Percentiles rank a stretch among this genome's conserved stretches.
These are phyloP conservation scores for Solanum dulcamara DNA, from an alignment of 257 asterid genomes.

Conservation along the genomic window DNA sequence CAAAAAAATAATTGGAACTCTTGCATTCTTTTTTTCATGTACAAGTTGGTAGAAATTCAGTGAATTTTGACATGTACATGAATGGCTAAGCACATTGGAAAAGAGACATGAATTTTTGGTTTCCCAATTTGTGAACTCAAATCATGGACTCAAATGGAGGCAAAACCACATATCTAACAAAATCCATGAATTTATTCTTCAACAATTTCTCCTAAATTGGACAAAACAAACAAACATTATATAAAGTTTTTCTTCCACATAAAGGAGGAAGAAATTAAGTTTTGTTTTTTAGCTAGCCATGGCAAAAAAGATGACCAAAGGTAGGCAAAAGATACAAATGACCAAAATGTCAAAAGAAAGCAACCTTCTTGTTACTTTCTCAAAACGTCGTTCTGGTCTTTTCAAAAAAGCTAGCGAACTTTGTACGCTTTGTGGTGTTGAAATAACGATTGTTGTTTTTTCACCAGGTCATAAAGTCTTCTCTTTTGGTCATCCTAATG, in stretches of 20 bases:
- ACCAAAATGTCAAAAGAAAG: slow-evolving; percentile 33
- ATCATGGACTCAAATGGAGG: background rate
- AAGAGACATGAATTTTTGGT: background rate
- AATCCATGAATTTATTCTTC: background rate
- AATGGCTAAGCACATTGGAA: background rate
- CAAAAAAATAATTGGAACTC: background rate
- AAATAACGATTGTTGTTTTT: slow-evolving; percentile 24
- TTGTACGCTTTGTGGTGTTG: slow-evolving; percentile 23
- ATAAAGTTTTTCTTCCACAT: background rate
- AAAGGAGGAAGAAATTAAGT: background rate
- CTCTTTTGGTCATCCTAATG: slow-evolving; percentile 34
- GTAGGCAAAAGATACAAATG: slow-evolving; percentile 37
- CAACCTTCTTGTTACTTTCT: slow-evolving; percentile 34
- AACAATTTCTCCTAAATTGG: background rate
- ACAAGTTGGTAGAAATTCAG: background rate
- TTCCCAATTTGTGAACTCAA: background rate
- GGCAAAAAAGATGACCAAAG: slow-evolving; percentile 23
- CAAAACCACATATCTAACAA: background rate
- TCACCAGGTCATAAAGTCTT: slow-evolving; percentile 31
- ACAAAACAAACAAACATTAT: background rate
- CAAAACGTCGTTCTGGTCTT: slow-evolving; percentile 37
- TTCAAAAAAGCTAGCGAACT: slow-evolving; percentile 36
- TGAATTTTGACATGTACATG: background rate
- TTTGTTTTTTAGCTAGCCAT: background rate
- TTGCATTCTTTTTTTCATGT: background rate